phyloP scores from a whole-genome alignment of 2,329 filamentous ascomycete genomes.

The Penicillium sp. region DNA sequence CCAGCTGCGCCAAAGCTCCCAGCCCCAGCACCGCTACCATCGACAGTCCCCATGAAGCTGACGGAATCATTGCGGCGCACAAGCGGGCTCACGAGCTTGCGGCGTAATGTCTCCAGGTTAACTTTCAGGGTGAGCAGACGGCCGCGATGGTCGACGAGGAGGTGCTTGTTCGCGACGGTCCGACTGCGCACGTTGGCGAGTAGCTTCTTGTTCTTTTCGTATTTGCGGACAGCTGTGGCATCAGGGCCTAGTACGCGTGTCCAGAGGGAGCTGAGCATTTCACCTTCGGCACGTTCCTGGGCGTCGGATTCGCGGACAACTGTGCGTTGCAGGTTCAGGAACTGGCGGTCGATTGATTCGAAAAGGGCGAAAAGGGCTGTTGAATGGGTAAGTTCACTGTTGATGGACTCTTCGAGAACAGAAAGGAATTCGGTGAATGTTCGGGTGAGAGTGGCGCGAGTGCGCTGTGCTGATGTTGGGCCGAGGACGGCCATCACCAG shows the following conservation, averaged over 20 bases:
- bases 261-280: conserved; percentile 81
- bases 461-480: conserved; percentile 73
- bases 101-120: conserved; percentile 76
- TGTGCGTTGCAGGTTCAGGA: conserved; percentile 78
- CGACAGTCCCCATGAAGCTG: conserved; percentile 32
- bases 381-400: conserved; percentile 74
- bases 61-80: conserved; percentile 62
- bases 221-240: conserved; percentile 73
- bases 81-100: conserved; percentile 78
- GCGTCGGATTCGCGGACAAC: conserved; percentile 77
- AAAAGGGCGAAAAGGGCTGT: conserved; percentile 82
- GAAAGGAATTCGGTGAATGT: conserved; percentile 84
- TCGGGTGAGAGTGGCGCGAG: conserved; percentile 72
- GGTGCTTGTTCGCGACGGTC: conserved; percentile 80
- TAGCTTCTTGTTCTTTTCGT: conserved; percentile 80
- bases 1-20: conserved; percentile 39
- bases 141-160: conserved; percentile 81
- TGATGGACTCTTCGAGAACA: conserved; percentile 84
- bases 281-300: conserved; percentile 74
- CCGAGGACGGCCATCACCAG: conserved; percentile 72
- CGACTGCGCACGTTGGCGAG: conserved; percentile 73
- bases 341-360: conserved; percentile 83
- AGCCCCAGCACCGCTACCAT: conserved; percentile 15
- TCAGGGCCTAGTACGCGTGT: conserved; percentile 75
- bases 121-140: conserved; percentile 78